Conservation (phyloP, 164 flowering plant species). For the Malania oleifera region DNA sequence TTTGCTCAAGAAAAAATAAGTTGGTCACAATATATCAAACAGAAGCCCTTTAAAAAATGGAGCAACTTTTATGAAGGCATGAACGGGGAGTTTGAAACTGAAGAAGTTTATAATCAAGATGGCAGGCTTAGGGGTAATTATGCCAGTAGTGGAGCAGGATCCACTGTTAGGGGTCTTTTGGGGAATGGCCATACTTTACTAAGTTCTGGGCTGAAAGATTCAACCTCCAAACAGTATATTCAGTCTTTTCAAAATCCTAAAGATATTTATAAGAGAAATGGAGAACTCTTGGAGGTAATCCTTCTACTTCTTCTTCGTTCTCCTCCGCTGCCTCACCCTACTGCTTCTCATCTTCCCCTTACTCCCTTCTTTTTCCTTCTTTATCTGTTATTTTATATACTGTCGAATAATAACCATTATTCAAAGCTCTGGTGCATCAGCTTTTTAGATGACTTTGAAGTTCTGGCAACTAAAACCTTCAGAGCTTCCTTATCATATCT, state of each 20-base stretch:
- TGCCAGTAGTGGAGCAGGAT: conserved; percentile 26
- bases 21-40: conserved; percentile 25
- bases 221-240: conserved; percentile 21
- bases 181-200: conserved; percentile 30
- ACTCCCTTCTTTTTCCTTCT: background rate
- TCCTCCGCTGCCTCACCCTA: background rate
- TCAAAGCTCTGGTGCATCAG: conserved; percentile 4
- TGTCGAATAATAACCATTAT: background rate
- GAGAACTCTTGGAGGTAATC: conserved; percentile 89
- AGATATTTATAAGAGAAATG: conserved; percentile 70
- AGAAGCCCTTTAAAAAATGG: conserved; percentile 52
- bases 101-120: conserved; percentile 30
- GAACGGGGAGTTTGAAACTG: conserved; percentile 23
- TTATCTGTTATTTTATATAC: background rate
- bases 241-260: conserved; percentile 51
- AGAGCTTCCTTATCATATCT: background rate
- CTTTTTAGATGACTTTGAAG: background rate
- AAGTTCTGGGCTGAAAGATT: conserved; percentile 35
- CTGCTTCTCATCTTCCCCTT: background rate
- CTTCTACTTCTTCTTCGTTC: background rate
- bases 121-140: conserved; percentile 21
- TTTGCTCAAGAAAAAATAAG: conserved; percentile 37
- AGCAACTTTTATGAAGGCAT: conserved; percentile 31
- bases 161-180: conserved; percentile 27
- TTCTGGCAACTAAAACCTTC: background rate